phyloP scores from a whole-genome alignment of 2,329 filamentous ascomycete species.

The Aspergillus sp. region DNA sequence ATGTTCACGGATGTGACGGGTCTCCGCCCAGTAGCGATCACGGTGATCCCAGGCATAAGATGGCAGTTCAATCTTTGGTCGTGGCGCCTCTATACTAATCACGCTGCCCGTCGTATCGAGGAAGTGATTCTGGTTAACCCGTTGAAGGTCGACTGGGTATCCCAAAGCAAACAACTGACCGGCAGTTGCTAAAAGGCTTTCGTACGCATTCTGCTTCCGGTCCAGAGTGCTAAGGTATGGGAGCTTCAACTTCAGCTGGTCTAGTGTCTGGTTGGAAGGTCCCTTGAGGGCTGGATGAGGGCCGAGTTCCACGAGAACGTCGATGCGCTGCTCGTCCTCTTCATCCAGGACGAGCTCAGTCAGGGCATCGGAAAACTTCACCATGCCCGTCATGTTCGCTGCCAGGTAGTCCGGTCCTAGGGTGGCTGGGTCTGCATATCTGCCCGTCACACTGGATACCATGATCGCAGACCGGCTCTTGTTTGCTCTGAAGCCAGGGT shows the following conservation, averaged over 20 bases:
- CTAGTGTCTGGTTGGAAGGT: constrained; percentile 25
- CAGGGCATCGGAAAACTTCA: not conserved
- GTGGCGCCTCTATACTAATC: too few relatives aligned
- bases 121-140: not conserved
- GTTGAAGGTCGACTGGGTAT: not conserved
- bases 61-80: not conserved
- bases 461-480: not conserved
- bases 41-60: not conserved
- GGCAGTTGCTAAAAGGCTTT: not conserved
- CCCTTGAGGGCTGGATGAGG: constrained; percentile 36
- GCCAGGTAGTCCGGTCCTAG: not conserved
- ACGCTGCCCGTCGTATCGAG: not conserved
- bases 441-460: not conserved
- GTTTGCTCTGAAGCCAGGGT: not conserved
- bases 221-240: not conserved
- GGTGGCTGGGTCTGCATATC: too few relatives aligned
- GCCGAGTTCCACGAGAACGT: constrained; percentile 33
- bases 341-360: not conserved
- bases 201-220: not conserved
- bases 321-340: not conserved
- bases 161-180: not conserved
- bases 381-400: not conserved
- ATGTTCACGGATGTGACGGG: not conserved
- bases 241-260: not conserved
- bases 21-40: not conserved